Base-by-base conservation (phyloP, 345 rosid species). In the Hypericum androsaemum region DNA sequence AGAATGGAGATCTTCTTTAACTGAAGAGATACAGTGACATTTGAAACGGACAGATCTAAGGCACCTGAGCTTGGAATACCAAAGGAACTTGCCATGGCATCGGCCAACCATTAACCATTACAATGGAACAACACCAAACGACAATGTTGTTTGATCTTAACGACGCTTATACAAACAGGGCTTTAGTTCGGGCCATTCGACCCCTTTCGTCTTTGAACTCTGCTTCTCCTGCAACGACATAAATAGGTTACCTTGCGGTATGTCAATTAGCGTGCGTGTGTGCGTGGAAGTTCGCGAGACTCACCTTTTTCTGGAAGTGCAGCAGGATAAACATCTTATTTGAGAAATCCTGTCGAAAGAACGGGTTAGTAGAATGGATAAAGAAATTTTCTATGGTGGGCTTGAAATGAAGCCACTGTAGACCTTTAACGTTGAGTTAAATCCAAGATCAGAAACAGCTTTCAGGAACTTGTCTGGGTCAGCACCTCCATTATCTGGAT, bases 91-190 rank as follows among this genome's bases (percentile, higher is more conserved):
- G 32, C 32, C 32, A 22, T 22, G 4, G 4, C 32, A 1, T 22
- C 4, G 32, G 32, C 32, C 32, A 22, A 22, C 32, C 32, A 22
- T 4, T 22, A 4, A 22, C 4, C 32, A 22, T 22, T 22, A 22
- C 32, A 22, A 4, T 4, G 32, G 32, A 22, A 22, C 32, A 22
- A 4, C 32, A 22, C 32, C 32, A 4, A 4, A 22, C 32, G 4
- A 22, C 4, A 15, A 22, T 46, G 28, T 47, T 10, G 10, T 45
- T 12, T 16, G 16, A 43, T 39, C 45, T 84, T 79, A 85, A 7
- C 97, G 85, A 32, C 95, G 89, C 74, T 89, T 89, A 74, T 89
- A 86, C 46, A 89, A 41, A 64, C 97, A 89, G 57, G 98, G 89
- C 69, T 90, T 90, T 53, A 92, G 60, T 72, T 88, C 86, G 0